A percentile compares a stretch with the other conserved stretches of the same genome.
These are phyloP conservation scores for Lecanoromycetidae sp. DNA, from an alignment of 2,329 filamentous ascomycete species.

Conservation along the genomic window DNA sequence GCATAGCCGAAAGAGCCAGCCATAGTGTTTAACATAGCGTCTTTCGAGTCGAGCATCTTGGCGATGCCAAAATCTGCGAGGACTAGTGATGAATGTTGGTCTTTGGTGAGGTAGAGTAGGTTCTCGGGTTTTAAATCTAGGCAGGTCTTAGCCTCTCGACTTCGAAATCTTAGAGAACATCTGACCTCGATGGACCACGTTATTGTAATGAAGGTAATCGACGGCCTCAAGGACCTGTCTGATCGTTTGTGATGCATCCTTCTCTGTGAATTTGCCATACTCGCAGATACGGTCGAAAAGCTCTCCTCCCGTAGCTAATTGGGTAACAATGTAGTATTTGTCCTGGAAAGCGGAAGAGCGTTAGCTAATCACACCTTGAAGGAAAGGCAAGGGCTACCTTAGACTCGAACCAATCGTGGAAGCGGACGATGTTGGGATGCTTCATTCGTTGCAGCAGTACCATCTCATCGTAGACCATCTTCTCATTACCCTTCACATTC, in stretches of 20 bases:
- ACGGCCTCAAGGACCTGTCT: slow-evolving; percentile 87
- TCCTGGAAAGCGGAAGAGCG: slow-evolving; percentile 57
- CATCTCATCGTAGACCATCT: slow-evolving; percentile 97
- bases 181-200: slow-evolving; percentile 86
- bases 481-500: slow-evolving; percentile 95
- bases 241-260: slow-evolving; percentile 92
- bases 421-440: slow-evolving; percentile 92
- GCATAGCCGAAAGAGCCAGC: slow-evolving; percentile 97
- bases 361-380: slow-evolving; percentile 7
- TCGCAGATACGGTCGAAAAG: slow-evolving; percentile 97
- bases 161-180: neutral
- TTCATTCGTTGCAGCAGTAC: slow-evolving; percentile 82
- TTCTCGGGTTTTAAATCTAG: slow-evolving; percentile 96
- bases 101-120: slow-evolving; percentile 76
- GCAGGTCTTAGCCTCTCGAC: slow-evolving; percentile 16
- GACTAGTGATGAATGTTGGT: slow-evolving; percentile 69
- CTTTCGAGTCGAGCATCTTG: slow-evolving; percentile 85
- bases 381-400: slow-evolving; percentile 49
- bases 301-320: slow-evolving; percentile 90
- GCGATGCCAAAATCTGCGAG: slow-evolving; percentile 97
- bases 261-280: slow-evolving; percentile 95
- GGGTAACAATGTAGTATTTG: slow-evolving; percentile 98
- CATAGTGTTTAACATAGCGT: slow-evolving; percentile 94
- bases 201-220: slow-evolving; percentile 84
- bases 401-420: slow-evolving; percentile 98